A percentile compares a stretch with the other conserved stretches of the same genome.
phyloP scores from a whole-genome alignment of 805 yeast species.

The Ogataea pilisensis region DNA sequence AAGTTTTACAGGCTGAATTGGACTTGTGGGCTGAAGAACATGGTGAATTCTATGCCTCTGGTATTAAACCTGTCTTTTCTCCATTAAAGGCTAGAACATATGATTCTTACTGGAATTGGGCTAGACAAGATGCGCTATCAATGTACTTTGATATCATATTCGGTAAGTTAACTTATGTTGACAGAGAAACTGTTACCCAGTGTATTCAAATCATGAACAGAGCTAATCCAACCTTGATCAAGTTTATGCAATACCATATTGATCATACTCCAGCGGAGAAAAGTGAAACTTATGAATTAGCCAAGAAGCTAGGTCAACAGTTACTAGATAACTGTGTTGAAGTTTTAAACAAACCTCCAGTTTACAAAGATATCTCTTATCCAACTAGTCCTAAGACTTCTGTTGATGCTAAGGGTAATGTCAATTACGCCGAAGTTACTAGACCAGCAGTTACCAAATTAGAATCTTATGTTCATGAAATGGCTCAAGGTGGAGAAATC shows the following conservation, averaged over 20 bases:
- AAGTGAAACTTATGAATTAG: constrained; percentile 91
- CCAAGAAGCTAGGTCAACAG: constrained; percentile 85
- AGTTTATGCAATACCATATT: constrained; percentile 92
- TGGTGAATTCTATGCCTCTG: constrained; percentile 91
- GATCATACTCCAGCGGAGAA: constrained; percentile 79
- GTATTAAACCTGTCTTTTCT: constrained; percentile 87
- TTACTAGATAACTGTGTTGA: constrained; percentile 94
- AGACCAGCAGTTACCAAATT: constrained; percentile 90
- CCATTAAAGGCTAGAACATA: constrained; percentile 91
- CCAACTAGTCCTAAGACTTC: constrained; percentile 95
- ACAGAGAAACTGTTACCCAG: constrained; percentile 92
- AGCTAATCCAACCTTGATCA: constrained; percentile 87
- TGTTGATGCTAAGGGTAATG: constrained; percentile 83
- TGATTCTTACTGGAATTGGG: constrained; percentile 99
- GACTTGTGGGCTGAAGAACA: constrained; percentile 87
- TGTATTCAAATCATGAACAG: constrained; percentile 98
- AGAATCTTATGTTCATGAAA: constrained; percentile 91
- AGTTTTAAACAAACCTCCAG: constrained; percentile 75
- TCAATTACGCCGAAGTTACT: constrained; percentile 77
- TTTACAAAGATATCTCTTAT: constrained; percentile 88
- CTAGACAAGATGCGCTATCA: constrained; percentile 91
- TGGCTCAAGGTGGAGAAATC: constrained; percentile 91
- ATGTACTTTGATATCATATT: constrained; percentile 95
- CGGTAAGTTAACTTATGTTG: constrained; percentile 85
- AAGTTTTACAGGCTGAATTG: constrained; percentile 79